Conservation (phyloP, 2,329 filamentous ascomycete genomes). For the Hortaea werneckii region DNA sequence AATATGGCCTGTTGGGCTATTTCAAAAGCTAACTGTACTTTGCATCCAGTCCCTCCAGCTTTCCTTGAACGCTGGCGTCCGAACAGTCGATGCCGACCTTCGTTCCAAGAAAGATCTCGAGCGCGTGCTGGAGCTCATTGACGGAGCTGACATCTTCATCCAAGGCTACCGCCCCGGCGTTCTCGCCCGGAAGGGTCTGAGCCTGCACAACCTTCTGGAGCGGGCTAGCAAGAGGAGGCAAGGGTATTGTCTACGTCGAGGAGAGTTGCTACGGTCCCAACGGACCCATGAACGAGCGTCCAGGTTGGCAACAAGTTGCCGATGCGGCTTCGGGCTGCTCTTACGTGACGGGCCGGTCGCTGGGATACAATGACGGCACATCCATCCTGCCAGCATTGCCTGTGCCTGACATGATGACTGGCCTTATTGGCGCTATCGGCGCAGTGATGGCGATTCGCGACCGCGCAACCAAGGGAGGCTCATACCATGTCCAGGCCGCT, state of each 20-base stretch:
- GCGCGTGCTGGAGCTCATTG: conserved; percentile 32
- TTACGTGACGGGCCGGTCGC: conserved; percentile 26
- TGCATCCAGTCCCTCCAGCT: conserved; percentile 23
- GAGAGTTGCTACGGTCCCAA: conserved; percentile 47
- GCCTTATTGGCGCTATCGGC: conserved; percentile 17
- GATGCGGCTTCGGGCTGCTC: conserved; percentile 35
- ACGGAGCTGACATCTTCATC: conserved; percentile 42
- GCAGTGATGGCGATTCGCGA: conserved; percentile 20
- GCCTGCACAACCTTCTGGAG: conserved; percentile 30
- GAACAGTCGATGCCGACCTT: conserved; percentile 37
- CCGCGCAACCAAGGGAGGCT: conserved; percentile 26
- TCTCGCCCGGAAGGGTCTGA: conserved; percentile 39
- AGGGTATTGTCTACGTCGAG: conserved; percentile 38
- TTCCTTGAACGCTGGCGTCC: conserved; percentile 43
- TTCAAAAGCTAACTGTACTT: too few relatives aligned
- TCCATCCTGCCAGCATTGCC: conserved; percentile 20
- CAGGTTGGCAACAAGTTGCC: conserved; percentile 45
- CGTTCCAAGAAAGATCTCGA: conserved; percentile 28
- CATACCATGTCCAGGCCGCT: conserved; percentile 22
- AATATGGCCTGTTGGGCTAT: too few relatives aligned
- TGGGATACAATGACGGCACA: conserved; percentile 18
- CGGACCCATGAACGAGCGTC: conserved; percentile 36
- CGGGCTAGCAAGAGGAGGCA: conserved; percentile 27
- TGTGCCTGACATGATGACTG: conserved; percentile 23
- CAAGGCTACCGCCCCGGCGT: conserved; percentile 41